phyloP scores from a whole-genome alignment of 2,329 filamentous ascomycete genomes.

The Talaromyces sp. region DNA sequence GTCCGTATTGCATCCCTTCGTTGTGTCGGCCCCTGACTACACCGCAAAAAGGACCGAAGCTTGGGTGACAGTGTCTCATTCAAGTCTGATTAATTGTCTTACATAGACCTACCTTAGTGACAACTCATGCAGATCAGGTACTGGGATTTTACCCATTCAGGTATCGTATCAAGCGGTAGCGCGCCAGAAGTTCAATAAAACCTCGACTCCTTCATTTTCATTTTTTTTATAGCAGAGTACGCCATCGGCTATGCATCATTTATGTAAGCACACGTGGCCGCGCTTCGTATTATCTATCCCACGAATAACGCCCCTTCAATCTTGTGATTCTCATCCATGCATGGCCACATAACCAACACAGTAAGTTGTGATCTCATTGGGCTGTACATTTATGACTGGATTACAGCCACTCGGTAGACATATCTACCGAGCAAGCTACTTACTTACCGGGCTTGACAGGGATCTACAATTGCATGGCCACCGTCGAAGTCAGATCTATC shows the following conservation, averaged over 20 bases:
- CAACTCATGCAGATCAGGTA: too few relatives aligned
- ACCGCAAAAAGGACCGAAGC: neutral
- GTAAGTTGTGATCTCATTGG: too few relatives aligned
- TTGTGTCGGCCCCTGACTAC: neutral
- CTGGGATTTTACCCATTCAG: neutral
- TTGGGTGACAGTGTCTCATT: neutral
- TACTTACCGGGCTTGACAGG: neutral
- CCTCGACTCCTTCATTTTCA: too few relatives aligned
- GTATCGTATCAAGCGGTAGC: neutral
- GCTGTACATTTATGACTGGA: too few relatives aligned
- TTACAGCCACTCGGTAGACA: too few relatives aligned
- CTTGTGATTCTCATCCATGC: neutral
- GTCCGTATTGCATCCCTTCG: neutral
- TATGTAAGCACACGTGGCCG: neutral
- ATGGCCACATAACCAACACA: neutral
- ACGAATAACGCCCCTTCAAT: too few relatives aligned
- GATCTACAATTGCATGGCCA: neutral
- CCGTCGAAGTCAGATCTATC: neutral
- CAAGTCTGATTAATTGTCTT: neutral
- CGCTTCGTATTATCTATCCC: neutral
- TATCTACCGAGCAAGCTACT: neutral
- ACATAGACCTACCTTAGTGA: neutral
- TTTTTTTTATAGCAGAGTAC: neutral
- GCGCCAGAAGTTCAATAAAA: neutral
- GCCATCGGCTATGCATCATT: neutral